Base-by-base conservation (phyloP, 1,284 basidiomycete genomes). In the Erythrobasidium hasegawianum region DNA sequence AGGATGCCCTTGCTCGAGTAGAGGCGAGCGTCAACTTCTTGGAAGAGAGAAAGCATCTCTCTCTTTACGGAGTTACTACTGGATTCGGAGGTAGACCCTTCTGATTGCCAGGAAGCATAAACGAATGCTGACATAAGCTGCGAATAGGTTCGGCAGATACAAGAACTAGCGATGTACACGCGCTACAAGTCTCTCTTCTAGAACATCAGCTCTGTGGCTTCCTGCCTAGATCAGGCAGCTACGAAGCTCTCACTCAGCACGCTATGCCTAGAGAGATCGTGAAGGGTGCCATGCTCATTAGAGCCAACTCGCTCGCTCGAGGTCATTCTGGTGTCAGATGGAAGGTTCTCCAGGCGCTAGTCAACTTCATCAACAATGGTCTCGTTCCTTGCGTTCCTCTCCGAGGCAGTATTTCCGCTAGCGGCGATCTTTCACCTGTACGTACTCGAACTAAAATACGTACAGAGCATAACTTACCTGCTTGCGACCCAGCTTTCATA, bases 191-290 rank as follows among this genome's bases (percentile, higher is more conserved):
- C 70, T 86, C 87, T 1, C 83, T 92, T 24, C 80, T 92, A 52
- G 73, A 74, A 47, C 87, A 89, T 74, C 87, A 90, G 75, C 86
- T 89, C 64, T 79, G 79, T 57, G 89, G 89, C 53, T 83, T 89
- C 1, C 78, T 84, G 13, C 85, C 85, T 10, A 83, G 43, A 13
- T 64, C 41, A n/a, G 50, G 56, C 2, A 27, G 43, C 41, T 53
- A 47, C 18, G 78, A 79, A 7, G 74, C 43, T 45, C 68, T 45
- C 39, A 83, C 84, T 20, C 83, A 83, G 9, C 62, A 65, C 29
- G 62, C 62, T 29, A 90, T 92, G 87, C 90, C 90, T 16, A 86
- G 89, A 70, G 80, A 88, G 8, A 92, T 90, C 87, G 89, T 90
- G 16, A 85, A 89, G 57, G 90, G 87, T 14, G 89, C 90, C 1